phyloP scores from a whole-genome alignment of 1,284 basidiomycete species.

The Testicularia cyperi region DNA sequence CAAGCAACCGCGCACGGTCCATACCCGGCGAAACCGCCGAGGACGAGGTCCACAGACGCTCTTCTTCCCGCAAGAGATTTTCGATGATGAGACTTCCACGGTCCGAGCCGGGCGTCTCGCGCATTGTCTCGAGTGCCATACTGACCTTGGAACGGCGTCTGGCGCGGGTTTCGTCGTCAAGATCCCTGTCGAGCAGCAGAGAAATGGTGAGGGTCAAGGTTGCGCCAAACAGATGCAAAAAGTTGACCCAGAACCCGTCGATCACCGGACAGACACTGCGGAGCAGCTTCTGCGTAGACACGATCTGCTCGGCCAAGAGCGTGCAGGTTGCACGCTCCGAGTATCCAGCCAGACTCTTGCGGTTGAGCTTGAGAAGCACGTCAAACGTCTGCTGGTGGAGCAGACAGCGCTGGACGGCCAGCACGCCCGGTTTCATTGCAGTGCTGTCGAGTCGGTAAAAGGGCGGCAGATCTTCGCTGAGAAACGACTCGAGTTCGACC shows the following conservation, averaged over 20 bases:
- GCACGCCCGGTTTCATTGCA: constrained; percentile 22
- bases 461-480: constrained; percentile 29
- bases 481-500: constrained; percentile 19
- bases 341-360: constrained; percentile 16
- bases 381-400: constrained; percentile 46
- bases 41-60: constrained; percentile 9
- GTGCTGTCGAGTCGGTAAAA: constrained; percentile 35
- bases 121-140: constrained; percentile 17
- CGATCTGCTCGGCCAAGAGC: constrained; percentile 37
- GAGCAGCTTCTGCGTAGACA: constrained; percentile 38
- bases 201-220: constrained; percentile 40
- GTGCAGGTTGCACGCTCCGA: constrained; percentile 30
- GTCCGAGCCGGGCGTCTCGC: constrained; percentile 30
- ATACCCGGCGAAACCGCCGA: neutral
- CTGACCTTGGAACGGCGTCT: constrained; percentile 13
- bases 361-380: constrained; percentile 40
- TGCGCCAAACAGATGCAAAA: constrained; percentile 37
- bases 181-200: constrained; percentile 26
- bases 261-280: constrained; percentile 41
- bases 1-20: neutral
- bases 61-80: constrained; percentile 33
- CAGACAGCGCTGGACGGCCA: constrained; percentile 41
- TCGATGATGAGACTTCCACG: constrained; percentile 40
- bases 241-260: constrained; percentile 45
- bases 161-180: constrained; percentile 11